Base-by-base conservation (phyloP, 2,329 filamentous ascomycete genomes). In the Diaporthe eres region DNA sequence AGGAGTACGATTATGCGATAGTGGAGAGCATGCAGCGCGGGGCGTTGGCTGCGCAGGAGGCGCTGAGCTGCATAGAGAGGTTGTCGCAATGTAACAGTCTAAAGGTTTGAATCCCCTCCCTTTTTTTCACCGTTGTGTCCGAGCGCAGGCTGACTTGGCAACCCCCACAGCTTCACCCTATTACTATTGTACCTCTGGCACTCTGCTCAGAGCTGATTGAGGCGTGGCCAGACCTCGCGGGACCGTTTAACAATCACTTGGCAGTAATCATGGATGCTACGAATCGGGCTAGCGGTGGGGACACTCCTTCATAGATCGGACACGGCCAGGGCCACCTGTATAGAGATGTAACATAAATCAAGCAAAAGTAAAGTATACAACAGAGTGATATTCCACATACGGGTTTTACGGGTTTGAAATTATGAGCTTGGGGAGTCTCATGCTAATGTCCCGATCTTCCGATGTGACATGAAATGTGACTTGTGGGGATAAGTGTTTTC, bases 301-400 rank as follows among this genome's bases (percentile, higher is more conserved):
- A 68, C 49, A 68, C 65, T 68, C 47, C 65, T 53, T 68, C 47
- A 68, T 68, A 68, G 65, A 68, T 25, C 47, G 34, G 47, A 39
- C 7, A 5, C 7, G 31, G 31, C 13, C 65, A 53, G 22, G 49
- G 49, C 31, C 31, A 53, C 47, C 22, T 37, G 47, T 22, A 68
- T 53, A 68, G 65, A 68, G 34, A 17, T 68, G 47, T 68, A 42
- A 39, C 22, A 53, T 68, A 19, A 51, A 37, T n/a, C 31, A 10
- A 55, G 4, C 31, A 53, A 51, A 51, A 25, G 25, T 25, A 25
- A 51, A 68, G 22, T 53, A 25, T 28, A 28, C 22, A 68, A 53
- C 28, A 0, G 1, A 53, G 10, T 28, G 47, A 6, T 1, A 68
- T 25, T 28, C 39, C 31, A 44, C 39, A 22, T 10, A 47, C 3